These are phyloP conservation scores for Oidiodendron maius DNA, from an alignment of 495 filamentous ascomycete genomes.

Conservation along the genomic window DNA sequence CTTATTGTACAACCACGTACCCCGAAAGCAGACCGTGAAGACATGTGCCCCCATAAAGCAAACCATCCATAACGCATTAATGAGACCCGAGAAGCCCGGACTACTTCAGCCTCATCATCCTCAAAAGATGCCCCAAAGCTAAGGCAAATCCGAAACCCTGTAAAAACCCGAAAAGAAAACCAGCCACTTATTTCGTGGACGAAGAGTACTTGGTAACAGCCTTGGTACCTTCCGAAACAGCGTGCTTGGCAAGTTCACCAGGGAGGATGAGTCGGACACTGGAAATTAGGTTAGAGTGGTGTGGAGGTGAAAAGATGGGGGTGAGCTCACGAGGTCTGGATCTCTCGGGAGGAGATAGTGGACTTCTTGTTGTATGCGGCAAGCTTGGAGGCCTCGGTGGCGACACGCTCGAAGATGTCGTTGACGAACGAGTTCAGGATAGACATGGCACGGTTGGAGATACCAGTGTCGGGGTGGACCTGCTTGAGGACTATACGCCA, in stretches of 20 bases:
- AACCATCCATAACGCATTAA: slow-evolving; percentile 89
- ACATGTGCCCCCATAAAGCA: slow-evolving; percentile 70
- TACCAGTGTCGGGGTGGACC: slow-evolving; percentile 99
- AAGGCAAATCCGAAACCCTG: slow-evolving; percentile 39
- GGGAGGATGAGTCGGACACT: slow-evolving; percentile 93
- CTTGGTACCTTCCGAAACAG: slow-evolving; percentile 99
- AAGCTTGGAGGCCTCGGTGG: slow-evolving; percentile 97
- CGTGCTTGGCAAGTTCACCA: slow-evolving; percentile 98
- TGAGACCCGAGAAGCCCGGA: slow-evolving; percentile 65
- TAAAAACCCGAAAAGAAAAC: slow-evolving; percentile 32
- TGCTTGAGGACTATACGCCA: slow-evolving; percentile 93
- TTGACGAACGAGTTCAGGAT: slow-evolving; percentile 99
- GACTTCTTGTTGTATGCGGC: slow-evolving; percentile 99
- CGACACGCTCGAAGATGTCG: slow-evolving; percentile 99
- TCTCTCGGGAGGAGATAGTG: slow-evolving; percentile 98
- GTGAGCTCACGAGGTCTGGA: slow-evolving; percentile 81
- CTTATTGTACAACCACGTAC: slow-evolving; percentile 75
- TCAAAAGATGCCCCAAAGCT: slow-evolving; percentile 52
- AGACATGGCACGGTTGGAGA: slow-evolving; percentile 99
- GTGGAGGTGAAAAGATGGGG: background rate
- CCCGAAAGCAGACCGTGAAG: slow-evolving; percentile 67
- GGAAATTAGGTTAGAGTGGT: slow-evolving; percentile 15
- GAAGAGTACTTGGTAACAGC: slow-evolving; percentile 99
- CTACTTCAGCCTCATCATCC: slow-evolving; percentile 54
- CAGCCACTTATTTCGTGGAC: slow-evolving; percentile 83